Evolutionary conservation across 352 stramenopile genomes (phyloP).

Genomic region (Phytophthora megakarya): DNA sequence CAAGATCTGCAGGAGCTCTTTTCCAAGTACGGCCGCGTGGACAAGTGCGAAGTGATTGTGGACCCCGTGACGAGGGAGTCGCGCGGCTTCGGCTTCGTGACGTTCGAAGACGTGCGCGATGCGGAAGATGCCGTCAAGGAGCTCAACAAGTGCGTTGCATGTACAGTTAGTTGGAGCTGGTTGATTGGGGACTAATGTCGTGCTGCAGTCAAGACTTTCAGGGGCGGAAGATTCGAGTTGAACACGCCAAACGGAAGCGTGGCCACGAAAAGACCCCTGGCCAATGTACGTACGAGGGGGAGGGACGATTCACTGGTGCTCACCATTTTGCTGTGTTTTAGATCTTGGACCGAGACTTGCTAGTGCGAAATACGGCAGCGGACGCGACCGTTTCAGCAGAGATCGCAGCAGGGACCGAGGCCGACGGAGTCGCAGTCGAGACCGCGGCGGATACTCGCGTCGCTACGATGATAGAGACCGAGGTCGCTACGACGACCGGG

Average conservation of each 20-base stretch:
- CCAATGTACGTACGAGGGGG: constrained; percentile 58
- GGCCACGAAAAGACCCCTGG: constrained; percentile 85
- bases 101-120: constrained; percentile 78
- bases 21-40: constrained; percentile 68
- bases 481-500: constrained; percentile 50
- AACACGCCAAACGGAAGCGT: constrained; percentile 81
- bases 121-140: constrained; percentile 80
- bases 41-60: constrained; percentile 84
- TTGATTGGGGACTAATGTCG: background rate
- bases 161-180: background rate
- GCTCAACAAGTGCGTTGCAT: constrained; percentile 66
- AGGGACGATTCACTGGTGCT: background rate
- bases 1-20: constrained; percentile 75
- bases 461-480: constrained; percentile 56
- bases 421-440: constrained; percentile 53
- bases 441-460: constrained; percentile 46
- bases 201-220: constrained; percentile 70
- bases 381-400: constrained; percentile 42
- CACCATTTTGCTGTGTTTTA: constrained; percentile 18
- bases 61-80: constrained; percentile 80
- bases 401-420: constrained; percentile 55
- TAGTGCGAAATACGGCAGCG: constrained; percentile 78
- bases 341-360: constrained; percentile 75
- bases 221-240: constrained; percentile 72
- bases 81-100: constrained; percentile 78